Evolutionary conservation across 352 stramenopile species (phyloP), one percentile per base, ranked within the genome.

Genomic region (Phytophthora melonis): DNA sequence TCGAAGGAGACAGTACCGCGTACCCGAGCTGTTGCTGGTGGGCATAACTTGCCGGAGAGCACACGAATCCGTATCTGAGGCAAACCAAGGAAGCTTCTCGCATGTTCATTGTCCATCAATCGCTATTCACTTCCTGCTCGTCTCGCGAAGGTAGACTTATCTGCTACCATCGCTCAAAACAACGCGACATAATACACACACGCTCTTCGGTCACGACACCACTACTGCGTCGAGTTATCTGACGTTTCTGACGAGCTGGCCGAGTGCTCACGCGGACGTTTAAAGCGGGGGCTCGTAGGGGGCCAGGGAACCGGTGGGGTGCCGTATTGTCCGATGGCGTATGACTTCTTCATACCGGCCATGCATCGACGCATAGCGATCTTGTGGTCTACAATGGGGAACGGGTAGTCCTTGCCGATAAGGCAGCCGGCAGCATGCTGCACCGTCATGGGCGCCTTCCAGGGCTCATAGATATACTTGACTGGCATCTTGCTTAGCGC

Each of bases 401-500:
- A 89, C 6, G 97, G 97, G 72, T 99, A 99, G 77, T 98, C 89
- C 65, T 92, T 90, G 27, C 96, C 97, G 25, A 98, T 90, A 18
- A 97, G 76, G 63, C 93, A 98, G 4, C 91, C 90, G 7, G 85
- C 86, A 7, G 87, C 79, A 21, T 95, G 80, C 60, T 98, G 95
- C 36, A 98, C 86, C 27, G 75, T 88, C 45, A 91, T 68, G 1
- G 97, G 96, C n/a, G 97, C 96, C 63, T 97, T 98, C 97, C 97
- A 99, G 2, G 97, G 97, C 73, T 99, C 96, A 77, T 99, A 99
- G 57, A 99, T 99, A 79, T 99, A 99, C 79, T 99, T 98, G 47
- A 82, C 77, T 18, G 97, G 97, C 71, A 98, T 92, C 13, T 99
- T 86, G 27, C 77, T 79, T 27, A 99, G 84, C 57, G 84, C 87